These are phyloP conservation scores for Mycosarcoma maydis DNA, from an alignment of 1,284 basidiomycete genomes.

Conservation along the genomic window DNA sequence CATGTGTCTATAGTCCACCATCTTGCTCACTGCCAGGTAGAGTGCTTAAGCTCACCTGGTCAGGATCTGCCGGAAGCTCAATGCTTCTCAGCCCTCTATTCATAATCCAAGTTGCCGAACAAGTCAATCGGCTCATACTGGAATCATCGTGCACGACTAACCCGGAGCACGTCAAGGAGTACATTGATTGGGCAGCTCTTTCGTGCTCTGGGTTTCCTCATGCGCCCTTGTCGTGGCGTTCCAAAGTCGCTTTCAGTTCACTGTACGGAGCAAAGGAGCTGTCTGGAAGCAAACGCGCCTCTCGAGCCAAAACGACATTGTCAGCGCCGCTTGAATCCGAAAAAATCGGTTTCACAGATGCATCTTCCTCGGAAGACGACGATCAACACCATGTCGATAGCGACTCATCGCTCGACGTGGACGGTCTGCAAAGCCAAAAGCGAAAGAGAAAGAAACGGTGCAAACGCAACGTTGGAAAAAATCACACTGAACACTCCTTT, in stretches of 20 bases:
- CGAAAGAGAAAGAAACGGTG: constrained; percentile 22
- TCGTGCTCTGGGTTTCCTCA: constrained; percentile 47
- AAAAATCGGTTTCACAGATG: constrained; percentile 13
- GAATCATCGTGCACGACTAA: background rate
- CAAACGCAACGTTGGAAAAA: constrained; percentile 24
- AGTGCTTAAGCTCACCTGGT: constrained; percentile 21
- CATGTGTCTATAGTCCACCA: constrained; percentile 37
- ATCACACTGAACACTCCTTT: constrained; percentile 39
- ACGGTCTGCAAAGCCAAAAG: background rate
- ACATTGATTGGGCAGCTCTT: constrained; percentile 24
- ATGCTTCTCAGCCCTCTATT: constrained; percentile 29
- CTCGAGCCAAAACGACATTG: background rate
- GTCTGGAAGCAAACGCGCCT: constrained; percentile 10
- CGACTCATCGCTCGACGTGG: constrained; percentile 36
- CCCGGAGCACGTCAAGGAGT: background rate
- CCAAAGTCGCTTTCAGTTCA: constrained; percentile 24
- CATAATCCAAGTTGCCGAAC: constrained; percentile 12
- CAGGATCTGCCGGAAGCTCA: background rate
- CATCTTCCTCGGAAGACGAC: constrained; percentile 22
- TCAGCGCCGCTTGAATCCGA: background rate
- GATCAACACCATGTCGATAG: constrained; percentile 7
- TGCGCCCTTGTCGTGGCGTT: constrained; percentile 51
- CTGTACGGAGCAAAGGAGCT: constrained; percentile 26
- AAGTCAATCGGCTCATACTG: constrained; percentile 11
- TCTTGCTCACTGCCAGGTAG: constrained; percentile 9